These are phyloP conservation scores for Stephanodiscus minutulus DNA, from an alignment of 108 stramenopile genomes.

Conservation along the genomic window DNA sequence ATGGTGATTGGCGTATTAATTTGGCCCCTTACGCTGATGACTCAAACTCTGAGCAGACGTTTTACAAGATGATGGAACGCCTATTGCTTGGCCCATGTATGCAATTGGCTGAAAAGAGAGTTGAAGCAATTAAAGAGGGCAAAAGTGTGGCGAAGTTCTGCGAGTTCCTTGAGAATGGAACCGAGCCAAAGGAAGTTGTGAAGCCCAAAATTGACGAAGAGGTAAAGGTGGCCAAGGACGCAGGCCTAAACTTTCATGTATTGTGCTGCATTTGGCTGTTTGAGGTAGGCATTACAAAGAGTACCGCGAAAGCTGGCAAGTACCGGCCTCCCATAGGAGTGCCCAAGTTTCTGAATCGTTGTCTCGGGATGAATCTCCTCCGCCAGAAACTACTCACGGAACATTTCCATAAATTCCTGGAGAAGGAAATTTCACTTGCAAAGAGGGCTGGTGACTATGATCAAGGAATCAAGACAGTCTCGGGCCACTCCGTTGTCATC, in stretches of 20 bases:
- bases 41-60: not conserved
- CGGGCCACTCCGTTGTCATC: conserved; percentile 17
- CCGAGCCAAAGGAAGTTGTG: conserved; percentile 20
- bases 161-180: conserved; percentile 31
- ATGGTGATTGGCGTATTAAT: not conserved
- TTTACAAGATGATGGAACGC: conserved; percentile 3
- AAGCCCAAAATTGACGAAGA: conserved; percentile 45
- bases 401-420: conserved; percentile 36
- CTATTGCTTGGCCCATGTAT: not conserved
- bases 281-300: no score
- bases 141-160: conserved; percentile 18
- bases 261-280: no score
- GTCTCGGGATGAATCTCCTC: conserved; percentile 40
- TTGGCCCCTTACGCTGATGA: not conserved
- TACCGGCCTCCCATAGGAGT: conserved; percentile 43
- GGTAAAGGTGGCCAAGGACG: conserved; percentile 32
- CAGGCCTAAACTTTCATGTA: conserved; percentile 25
- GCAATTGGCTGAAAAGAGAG: conserved; percentile 26
- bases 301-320: no score
- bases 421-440: conserved; percentile 19
- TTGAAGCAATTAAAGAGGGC: conserved; percentile 36
- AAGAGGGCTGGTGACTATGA: conserved; percentile 40
- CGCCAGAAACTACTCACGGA: conserved; percentile 31
- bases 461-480: conserved; percentile 31
- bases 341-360: conserved; percentile 40